Evolutionary conservation across 306 rosid genomes (phyloP).

Genomic region (Rubus idaeus): DNA sequence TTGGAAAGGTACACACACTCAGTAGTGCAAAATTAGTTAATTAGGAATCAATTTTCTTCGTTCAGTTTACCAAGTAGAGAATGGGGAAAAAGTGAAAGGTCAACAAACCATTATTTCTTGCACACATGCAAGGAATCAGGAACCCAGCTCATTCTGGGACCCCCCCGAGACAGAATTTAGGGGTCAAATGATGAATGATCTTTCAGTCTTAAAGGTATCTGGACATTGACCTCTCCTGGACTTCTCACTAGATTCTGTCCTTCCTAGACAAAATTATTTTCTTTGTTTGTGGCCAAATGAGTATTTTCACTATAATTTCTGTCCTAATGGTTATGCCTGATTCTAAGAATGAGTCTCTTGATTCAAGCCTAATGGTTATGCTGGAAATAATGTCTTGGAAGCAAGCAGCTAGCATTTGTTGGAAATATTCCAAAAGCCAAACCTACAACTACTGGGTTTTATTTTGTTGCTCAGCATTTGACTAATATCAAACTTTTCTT

Average conservation of each 20-base stretch:
- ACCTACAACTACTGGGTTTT: conserved; percentile 14
- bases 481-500: conserved; percentile 23
- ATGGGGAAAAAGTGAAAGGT: conserved; percentile 8
- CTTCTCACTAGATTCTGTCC: conserved; percentile 10
- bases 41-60: conserved; percentile 22
- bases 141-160: conserved; percentile 16
- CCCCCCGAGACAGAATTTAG: conserved; percentile 6
- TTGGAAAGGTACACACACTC: conserved; percentile 16
- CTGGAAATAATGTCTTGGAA: not conserved
- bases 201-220: not conserved
- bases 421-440: not conserved
- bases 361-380: not conserved
- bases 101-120: conserved; percentile 10
- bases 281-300: not conserved
- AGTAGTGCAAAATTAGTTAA: conserved; percentile 11
- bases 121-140: conserved; percentile 24
- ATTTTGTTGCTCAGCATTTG: conserved; percentile 19
- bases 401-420: not conserved
- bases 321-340: not conserved
- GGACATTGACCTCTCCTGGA: not conserved
- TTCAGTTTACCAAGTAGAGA: conserved; percentile 5
- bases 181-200: conserved; percentile 22
- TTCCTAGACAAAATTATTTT: not conserved
- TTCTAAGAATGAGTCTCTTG: not conserved
- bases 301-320: not conserved